A percentile compares a stretch with the other conserved stretches of the same genome.
Conservation (phyloP, 306 rosid genomes). For the Myrica gale region DNA sequence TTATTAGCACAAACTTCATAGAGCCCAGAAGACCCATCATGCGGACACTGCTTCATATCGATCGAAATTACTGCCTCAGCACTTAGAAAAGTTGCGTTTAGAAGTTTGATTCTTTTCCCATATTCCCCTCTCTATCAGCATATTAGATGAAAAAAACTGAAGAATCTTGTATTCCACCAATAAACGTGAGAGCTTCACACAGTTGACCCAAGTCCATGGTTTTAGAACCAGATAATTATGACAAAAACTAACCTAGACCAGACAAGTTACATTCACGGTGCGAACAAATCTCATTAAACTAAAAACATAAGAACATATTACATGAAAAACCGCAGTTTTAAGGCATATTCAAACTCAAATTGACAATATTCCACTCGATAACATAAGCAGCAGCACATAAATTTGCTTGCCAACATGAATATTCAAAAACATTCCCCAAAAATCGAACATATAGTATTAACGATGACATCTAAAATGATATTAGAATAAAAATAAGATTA, state of each 20-base stretch:
- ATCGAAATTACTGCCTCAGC: background rate
- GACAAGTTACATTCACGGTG: background rate
- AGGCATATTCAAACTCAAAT: background rate
- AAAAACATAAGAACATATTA: background rate
- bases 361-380: background rate
- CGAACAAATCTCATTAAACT: background rate
- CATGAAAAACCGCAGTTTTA: background rate
- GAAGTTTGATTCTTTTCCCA: background rate
- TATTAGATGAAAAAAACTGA: background rate
- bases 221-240: background rate
- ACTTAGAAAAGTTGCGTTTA: background rate
- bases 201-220: slow-evolving; percentile 1
- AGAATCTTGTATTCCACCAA: background rate
- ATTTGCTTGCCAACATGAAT: background rate
- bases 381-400: background rate
- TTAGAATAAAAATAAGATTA: no score
- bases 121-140: background rate
- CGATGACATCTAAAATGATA: background rate
- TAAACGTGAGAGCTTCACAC: background rate
- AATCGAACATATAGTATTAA: background rate
- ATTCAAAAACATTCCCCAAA: background rate
- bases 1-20: background rate
- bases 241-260: background rate
- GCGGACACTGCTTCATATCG: background rate
- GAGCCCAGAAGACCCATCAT: background rate